phyloP scores from a whole-genome alignment of 805 yeast species.

The Saccharomycopsis capsularis region DNA sequence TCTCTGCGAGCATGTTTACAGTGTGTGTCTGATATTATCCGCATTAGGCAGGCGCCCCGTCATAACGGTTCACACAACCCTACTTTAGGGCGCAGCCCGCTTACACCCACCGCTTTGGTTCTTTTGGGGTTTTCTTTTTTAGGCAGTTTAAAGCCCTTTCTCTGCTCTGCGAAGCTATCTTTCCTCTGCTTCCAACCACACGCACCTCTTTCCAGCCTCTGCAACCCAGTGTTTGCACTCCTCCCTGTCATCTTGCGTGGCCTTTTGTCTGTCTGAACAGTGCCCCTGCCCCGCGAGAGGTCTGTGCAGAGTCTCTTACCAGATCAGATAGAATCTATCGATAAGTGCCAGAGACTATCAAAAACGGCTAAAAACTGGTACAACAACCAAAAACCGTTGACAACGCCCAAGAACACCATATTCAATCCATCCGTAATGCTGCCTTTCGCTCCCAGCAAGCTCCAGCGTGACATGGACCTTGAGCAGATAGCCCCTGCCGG shows the following conservation, averaged over 20 bases:
- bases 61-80: too few relatives aligned
- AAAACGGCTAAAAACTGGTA: neutral
- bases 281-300: too few relatives aligned
- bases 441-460: slow-evolving; percentile 1
- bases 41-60: too few relatives aligned
- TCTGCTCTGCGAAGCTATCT: too few relatives aligned
- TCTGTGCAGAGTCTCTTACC: neutral
- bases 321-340: neutral
- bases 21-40: too few relatives aligned
- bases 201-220: neutral
- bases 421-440: neutral
- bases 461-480: slow-evolving; percentile 6
- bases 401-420: neutral
- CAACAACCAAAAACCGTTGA: neutral
- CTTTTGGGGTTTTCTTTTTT: too few relatives aligned
- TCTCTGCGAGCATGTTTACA: too few relatives aligned
- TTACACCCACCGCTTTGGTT: too few relatives aligned
- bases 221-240: neutral
- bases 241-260: neutral
- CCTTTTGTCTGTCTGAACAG: too few relatives aligned
- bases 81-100: too few relatives aligned
- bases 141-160: too few relatives aligned
- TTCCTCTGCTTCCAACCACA: too few relatives aligned
- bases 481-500: neutral
- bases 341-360: neutral